Percentiles rank a stretch among this genome's conserved stretches.
Conservation (phyloP, 2,329 filamentous ascomycete species). For the Trichoderma sp. region DNA sequence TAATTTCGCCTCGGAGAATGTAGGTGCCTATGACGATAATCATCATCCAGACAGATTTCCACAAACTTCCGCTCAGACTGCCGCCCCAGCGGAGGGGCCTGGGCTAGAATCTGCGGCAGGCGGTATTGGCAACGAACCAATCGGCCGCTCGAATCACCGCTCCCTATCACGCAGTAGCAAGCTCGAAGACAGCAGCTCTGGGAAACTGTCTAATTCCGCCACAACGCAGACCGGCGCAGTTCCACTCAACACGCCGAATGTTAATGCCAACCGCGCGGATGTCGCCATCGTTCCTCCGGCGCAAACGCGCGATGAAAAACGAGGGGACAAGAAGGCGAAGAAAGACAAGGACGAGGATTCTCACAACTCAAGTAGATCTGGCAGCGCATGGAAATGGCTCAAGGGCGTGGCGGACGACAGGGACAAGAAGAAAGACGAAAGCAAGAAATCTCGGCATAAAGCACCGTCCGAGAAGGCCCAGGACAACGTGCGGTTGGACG, state of each 20-base stretch:
- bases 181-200: slow-evolving; percentile 7
- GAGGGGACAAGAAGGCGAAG: slow-evolving; percentile 72
- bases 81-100: slow-evolving; percentile 41
- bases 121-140: slow-evolving; percentile 35
- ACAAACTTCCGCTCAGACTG: slow-evolving; percentile 54
- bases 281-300: slow-evolving; percentile 77
- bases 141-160: not conserved
- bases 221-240: slow-evolving; percentile 41
- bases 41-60: slow-evolving; percentile 46
- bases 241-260: slow-evolving; percentile 66
- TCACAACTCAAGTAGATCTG: slow-evolving; percentile 70
- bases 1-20: slow-evolving; percentile 57
- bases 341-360: slow-evolving; percentile 68
- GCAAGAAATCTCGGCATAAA: slow-evolving; percentile 69
- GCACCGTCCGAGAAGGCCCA: slow-evolving; percentile 60
- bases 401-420: slow-evolving; percentile 74
- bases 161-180: not conserved
- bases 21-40: slow-evolving; percentile 36
- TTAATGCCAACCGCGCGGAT: slow-evolving; percentile 69
- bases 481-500: slow-evolving; percentile 81
- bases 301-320: slow-evolving; percentile 65
- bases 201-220: slow-evolving; percentile 26
- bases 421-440: slow-evolving; percentile 61
- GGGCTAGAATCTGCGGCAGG: slow-evolving; percentile 39
- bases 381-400: slow-evolving; percentile 70